Evolutionary conservation across 2,329 filamentous ascomycete species (phyloP).

Genomic region (Metarhizium robertsii): DNA sequence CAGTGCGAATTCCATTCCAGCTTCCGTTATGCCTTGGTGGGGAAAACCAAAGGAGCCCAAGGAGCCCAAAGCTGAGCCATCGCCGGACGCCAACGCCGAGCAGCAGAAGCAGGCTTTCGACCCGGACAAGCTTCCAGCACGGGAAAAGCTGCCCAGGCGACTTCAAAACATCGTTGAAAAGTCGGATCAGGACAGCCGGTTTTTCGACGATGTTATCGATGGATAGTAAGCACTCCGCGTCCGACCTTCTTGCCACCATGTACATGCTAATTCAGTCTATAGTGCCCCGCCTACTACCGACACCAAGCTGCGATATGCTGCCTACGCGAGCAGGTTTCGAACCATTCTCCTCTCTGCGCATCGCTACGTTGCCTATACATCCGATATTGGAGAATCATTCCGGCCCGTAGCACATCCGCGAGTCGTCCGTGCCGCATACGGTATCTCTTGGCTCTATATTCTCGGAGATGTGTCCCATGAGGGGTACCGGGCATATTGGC

Average conservation of each 20-base stretch:
- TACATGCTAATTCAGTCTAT: conserved; percentile 8
- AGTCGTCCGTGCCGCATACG: conserved; percentile 76
- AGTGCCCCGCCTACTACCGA: conserved; percentile 66
- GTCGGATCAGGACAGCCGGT: conserved; percentile 55
- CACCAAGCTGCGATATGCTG: conserved; percentile 79
- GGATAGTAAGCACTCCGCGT: conserved; percentile 54
- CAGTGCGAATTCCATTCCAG: not conserved
- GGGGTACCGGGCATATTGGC: conserved; percentile 88
- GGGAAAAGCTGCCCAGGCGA: conserved; percentile 42
- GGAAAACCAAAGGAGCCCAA: conserved; percentile 27
- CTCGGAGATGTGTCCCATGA: conserved; percentile 85
- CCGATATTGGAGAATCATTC: conserved; percentile 93
- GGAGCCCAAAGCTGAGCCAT: conserved; percentile 14
- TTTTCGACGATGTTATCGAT: conserved; percentile 69
- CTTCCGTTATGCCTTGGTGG: conserved; percentile 32
- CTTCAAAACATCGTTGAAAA: conserved; percentile 50
- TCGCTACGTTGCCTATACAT: conserved; percentile 94
- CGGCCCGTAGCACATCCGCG: conserved; percentile 82
- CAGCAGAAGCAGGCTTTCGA: conserved; percentile 26
- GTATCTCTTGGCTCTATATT: conserved; percentile 85
- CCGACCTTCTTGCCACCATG: conserved; percentile 6
- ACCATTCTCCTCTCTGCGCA: conserved; percentile 87
- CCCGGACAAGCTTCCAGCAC: conserved; percentile 35
- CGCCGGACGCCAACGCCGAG: conserved; percentile 6
- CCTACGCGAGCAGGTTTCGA: conserved; percentile 75